These are phyloP conservation scores for Blastobotrys petasosporus DNA, from an alignment of 1,139 yeast genomes.

Conservation along the genomic window DNA sequence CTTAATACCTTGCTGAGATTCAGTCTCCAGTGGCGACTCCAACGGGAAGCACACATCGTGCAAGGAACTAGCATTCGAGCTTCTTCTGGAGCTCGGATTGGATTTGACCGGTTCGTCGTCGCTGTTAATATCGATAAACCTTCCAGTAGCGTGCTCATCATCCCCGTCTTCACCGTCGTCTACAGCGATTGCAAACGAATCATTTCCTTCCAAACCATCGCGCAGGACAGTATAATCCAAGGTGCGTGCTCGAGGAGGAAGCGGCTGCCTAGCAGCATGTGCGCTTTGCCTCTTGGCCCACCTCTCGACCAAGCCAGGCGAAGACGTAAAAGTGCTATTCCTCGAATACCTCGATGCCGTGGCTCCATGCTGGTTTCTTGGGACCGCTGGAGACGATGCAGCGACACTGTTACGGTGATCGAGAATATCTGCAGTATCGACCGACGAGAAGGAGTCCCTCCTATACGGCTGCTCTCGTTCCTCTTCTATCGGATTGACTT, in stretches of 20 bases:
- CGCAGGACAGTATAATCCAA: slow-evolving; percentile 12
- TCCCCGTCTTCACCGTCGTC: slow-evolving; percentile 15
- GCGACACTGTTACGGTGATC: slow-evolving; percentile 7
- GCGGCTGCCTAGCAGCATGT: slow-evolving; percentile 16
- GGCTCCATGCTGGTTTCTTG: not conserved
- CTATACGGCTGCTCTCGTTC: not conserved
- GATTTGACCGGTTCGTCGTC: slow-evolving; percentile 35
- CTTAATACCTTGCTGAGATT: slow-evolving; percentile 30
- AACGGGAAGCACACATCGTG: slow-evolving; percentile 87
- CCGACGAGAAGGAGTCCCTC: slow-evolving; percentile 9
- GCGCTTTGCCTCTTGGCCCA: slow-evolving; percentile 23
- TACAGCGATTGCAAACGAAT: slow-evolving; percentile 20
- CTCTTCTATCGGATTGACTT: slow-evolving; percentile 1
- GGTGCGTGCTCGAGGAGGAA: slow-evolving; percentile 2
- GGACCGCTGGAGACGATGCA: not conserved
- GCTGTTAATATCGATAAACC: slow-evolving; percentile 16
- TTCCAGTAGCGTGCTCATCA: not conserved
- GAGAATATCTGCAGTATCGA: slow-evolving; percentile 9
- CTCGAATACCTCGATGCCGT: no score
- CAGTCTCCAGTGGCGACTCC: slow-evolving; percentile 43
- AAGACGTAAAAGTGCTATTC: not conserved
- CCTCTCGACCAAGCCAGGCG: slow-evolving; percentile 19
- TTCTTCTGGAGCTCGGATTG: slow-evolving; percentile 66
- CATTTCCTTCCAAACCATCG: slow-evolving; percentile 18
- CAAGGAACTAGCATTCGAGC: slow-evolving; percentile 64